phyloP scores from a whole-genome alignment of 2,329 filamentous ascomycete genomes.

The Ophiostoma sp. region DNA sequence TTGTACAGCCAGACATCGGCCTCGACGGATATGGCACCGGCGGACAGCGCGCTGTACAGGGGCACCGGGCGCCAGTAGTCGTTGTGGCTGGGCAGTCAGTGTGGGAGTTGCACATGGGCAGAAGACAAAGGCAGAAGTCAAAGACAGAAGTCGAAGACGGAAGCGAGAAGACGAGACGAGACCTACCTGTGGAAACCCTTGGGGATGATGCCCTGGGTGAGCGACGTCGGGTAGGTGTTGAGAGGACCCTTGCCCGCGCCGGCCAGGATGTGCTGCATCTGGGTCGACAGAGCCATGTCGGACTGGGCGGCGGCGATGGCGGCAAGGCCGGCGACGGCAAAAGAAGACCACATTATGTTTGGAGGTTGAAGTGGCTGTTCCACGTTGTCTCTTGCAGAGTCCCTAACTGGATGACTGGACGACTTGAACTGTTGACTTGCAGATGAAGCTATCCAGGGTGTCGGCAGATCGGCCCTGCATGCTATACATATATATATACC shows the following conservation, averaged over 20 bases:
- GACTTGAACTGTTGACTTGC: neutral
- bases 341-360: neutral
- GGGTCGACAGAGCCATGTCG: neutral
- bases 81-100: slow-evolving; percentile 9
- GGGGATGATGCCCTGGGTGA: slow-evolving; percentile 14
- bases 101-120: no score
- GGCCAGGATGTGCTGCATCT: slow-evolving; percentile 13
- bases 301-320: slow-evolving; percentile 10
- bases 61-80: slow-evolving; percentile 15
- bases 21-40: slow-evolving; percentile 13
- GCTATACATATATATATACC: neutral
- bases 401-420: neutral
- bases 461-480: slow-evolving; percentile 9
- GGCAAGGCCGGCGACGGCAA: slow-evolving; percentile 4
- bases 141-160: no score
- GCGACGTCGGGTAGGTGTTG: slow-evolving; percentile 12
- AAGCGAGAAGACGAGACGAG: no score
- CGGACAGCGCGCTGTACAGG: slow-evolving; percentile 15
- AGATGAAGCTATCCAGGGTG: neutral
- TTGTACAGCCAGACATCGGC: slow-evolving; percentile 15
- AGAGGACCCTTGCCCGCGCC: neutral
- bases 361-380: neutral
- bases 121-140: no score
- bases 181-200: slow-evolving; percentile 9
- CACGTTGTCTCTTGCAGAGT: neutral